Evolutionary conservation across 768 basidiomycete species (phyloP).

Genomic region (Hysterangium stoloniferum): DNA sequence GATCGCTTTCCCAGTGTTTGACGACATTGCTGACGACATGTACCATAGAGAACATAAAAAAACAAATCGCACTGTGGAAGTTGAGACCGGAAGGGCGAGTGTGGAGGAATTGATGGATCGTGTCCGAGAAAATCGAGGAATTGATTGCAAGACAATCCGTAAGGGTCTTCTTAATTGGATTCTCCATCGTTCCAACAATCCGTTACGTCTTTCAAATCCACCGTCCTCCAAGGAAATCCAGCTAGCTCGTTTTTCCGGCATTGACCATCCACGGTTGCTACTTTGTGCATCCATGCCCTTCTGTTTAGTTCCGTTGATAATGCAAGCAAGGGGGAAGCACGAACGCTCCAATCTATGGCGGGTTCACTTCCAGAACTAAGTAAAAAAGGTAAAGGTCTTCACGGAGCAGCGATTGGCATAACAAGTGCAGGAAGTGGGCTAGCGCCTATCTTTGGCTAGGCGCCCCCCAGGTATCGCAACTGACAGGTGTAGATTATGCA

Average conservation of each 20-base stretch:
- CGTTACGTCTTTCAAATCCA: background rate
- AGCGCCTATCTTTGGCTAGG: too few species aligned
- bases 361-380: too few species aligned
- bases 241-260: background rate
- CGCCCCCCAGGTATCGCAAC: too few species aligned
- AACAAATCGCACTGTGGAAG: conserved; percentile 48
- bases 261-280: too few species aligned
- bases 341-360: too few species aligned
- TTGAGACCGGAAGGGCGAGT: conserved; percentile 2
- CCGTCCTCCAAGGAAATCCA: conserved; percentile 1
- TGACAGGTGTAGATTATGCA: too few species aligned
- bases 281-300: too few species aligned
- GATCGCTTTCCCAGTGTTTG: conserved; percentile 95
- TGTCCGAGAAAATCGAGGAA: background rate
- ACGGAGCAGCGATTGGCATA: too few species aligned
- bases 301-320: too few species aligned
- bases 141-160: background rate
- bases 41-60: conserved; percentile 90
- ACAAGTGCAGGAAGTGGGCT: too few species aligned
- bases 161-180: background rate
- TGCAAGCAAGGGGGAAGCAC: too few species aligned
- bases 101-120: conserved; percentile 1
- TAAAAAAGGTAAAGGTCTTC: too few species aligned
- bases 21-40: conserved; percentile 83
- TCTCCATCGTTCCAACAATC: background rate